Evolutionary conservation across 768 basidiomycete genomes (phyloP), one percentile per base, ranked within the genome.

Genomic region (Fistulinella prunicolor): DNA sequence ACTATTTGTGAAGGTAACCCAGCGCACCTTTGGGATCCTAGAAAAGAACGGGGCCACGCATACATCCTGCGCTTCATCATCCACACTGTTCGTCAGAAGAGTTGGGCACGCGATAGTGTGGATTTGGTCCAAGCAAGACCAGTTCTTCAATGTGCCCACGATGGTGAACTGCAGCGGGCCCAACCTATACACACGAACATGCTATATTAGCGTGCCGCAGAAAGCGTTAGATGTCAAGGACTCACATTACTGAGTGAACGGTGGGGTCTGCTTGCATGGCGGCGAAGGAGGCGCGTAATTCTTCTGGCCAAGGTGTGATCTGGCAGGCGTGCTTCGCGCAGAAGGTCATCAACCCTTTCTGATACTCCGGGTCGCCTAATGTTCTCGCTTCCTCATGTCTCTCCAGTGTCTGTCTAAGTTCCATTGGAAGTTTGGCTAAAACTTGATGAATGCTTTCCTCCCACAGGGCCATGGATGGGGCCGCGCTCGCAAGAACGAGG

Each of bases 101-200:
- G 72, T 72, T 1, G 72, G 66, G 7, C 65, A 63, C 6, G 46
- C 32, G 22, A 79, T 74, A 4, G 63, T 70, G 50, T 70, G 63
- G 9, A 80, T 58, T 10, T 71, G 64, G 34, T 74, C 70, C 13
- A 77, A 57, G 42, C 79, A 71, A 12, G 68, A 61, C 80, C 80
- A 82, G 2, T 65, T 54, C 55, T 73, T 73, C 35, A 81, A 48
- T 1, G 72, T 61, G 0, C 74, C 74, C 9, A 68, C 63, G 17
- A 71, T 66, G 28, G 60, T 58, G 54, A 74, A 73, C 53, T 74
- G 71, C 21, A 67, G 66, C 6, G 65, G 12, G 30, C 61, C 47
- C 36, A 53, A 14, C 49, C 57, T 62, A 17, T 9, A 20, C 10
- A 14, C 9, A 6, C 9, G 3, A 3, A 32, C n/a, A n/a, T n/a